Evolutionary conservation across 1,284 basidiomycete genomes (phyloP), one percentile per base, ranked within the genome.

Genomic region (Sporisorium scitamineum): DNA sequence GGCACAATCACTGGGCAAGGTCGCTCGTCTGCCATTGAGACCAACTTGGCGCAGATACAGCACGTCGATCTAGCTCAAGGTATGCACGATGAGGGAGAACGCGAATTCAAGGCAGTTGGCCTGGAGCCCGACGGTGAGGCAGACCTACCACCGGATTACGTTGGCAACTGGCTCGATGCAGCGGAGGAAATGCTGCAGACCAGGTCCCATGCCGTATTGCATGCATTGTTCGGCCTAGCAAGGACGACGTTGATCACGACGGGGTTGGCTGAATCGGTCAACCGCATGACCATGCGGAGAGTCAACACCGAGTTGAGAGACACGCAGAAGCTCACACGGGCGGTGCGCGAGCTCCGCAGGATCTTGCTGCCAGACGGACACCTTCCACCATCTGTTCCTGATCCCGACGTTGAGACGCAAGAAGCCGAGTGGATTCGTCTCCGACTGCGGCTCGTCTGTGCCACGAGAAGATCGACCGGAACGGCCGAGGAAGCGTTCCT

Each of bases 351-450:
- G 54, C 53, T 71, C 6, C 64, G 69, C 20, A 32, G 29, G 24
- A 65, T 60, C 13, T 45, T 76, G 53, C 53, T 76, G 41, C 74
- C 74, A 2, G 31, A 63, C 32, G 74, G 74, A 37, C 74, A 76
- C 39, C 37, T 76, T 10, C 61, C 74, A 14, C 65, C 74, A 0
- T 67, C 74, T 8, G 69, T 72, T 2, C 54, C 69, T 10, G 74
- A 76, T 52, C 76, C 72, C 1, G 54, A 66, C 11, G 41, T 51
- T 2, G 63, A 70, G 32, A 70, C 54, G 44, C 68, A 70, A 42
- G 66, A 63, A 42, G 52, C 63, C 9, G 70, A 75, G 22, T 78
- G 68, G 69, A 66, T 61, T 18, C 61, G 76, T 2, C 58, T 76
- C 7, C 69, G 74, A 7, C 44, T 51, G 22, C 63, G 74, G 20